phyloP scores from a whole-genome alignment of 192 early-diverging fungal species.

The Thamnidium elegans region DNA sequence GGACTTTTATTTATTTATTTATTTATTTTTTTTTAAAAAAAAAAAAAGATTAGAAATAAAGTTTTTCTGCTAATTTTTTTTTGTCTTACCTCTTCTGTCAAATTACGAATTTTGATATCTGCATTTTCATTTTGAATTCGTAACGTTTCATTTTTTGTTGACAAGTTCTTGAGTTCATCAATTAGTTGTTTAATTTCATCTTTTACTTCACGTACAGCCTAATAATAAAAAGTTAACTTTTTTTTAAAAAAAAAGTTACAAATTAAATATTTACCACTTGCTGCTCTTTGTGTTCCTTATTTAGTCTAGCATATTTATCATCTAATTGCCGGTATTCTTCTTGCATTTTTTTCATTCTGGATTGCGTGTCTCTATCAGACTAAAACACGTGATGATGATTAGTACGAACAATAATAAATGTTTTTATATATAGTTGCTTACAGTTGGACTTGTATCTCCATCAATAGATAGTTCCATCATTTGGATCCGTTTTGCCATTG shows the following conservation, averaged over 20 bases:
- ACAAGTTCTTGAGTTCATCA: slow-evolving; percentile 15
- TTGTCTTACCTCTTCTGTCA: slow-evolving; percentile 6
- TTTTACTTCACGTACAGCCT: slow-evolving; percentile 21
- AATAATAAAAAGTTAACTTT: background rate
- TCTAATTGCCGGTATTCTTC: slow-evolving; percentile 75
- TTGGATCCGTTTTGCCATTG: slow-evolving; percentile 63
- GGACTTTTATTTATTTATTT: background rate
- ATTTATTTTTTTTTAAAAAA: background rate
- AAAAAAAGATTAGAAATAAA: background rate
- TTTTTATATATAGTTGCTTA: background rate
- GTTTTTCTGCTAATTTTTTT: background rate
- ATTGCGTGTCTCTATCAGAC: slow-evolving; percentile 18
- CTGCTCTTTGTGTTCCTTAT: slow-evolving; percentile 11
- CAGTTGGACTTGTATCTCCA: background rate
- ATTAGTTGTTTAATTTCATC: slow-evolving; percentile 19
- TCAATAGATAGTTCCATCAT: slow-evolving; percentile 49
- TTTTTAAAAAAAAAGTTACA: background rate
- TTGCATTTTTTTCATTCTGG: slow-evolving; percentile 62
- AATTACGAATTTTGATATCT: background rate
- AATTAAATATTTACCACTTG: slow-evolving; percentile 10
- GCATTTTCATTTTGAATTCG: background rate
- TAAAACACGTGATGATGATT: no score
- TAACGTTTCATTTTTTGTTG: slow-evolving; percentile 13
- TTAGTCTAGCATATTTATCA: slow-evolving; percentile 46
- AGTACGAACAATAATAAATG: no score